phyloP scores from a whole-genome alignment of 805 yeast species.

The Ogataea methylovora region DNA sequence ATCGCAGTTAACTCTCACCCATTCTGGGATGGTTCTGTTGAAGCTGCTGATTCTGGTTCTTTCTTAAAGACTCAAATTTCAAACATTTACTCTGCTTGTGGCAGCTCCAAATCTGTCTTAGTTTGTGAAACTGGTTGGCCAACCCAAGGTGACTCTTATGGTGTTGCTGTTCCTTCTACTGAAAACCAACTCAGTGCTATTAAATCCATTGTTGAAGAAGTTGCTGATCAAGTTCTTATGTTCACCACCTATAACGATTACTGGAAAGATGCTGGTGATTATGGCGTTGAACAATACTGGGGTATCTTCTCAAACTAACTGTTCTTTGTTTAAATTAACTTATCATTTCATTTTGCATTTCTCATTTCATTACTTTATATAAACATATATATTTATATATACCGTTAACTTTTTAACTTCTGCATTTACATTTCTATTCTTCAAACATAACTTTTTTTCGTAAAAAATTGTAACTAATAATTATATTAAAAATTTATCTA shows the following conservation, averaged over 20 bases:
- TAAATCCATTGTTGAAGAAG: slow-evolving; percentile 34
- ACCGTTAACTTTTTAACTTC: neutral
- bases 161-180: slow-evolving; percentile 47
- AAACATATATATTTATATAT: neutral
- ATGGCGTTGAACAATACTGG: slow-evolving; percentile 57
- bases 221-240: slow-evolving; percentile 44
- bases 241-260: slow-evolving; percentile 57
- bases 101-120: slow-evolving; percentile 38
- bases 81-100: slow-evolving; percentile 37
- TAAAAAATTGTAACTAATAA: neutral
- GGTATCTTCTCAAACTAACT: slow-evolving; percentile 30
- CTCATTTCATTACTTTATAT: neutral
- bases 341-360: slow-evolving; percentile 1
- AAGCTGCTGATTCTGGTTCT: slow-evolving; percentile 45
- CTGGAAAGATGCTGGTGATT: slow-evolving; percentile 53
- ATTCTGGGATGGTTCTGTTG: slow-evolving; percentile 50
- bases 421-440: neutral
- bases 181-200: slow-evolving; percentile 47
- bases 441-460: neutral
- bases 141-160: slow-evolving; percentile 46
- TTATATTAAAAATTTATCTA: slow-evolving; percentile 26
- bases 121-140: slow-evolving; percentile 72
- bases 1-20: slow-evolving; percentile 65
- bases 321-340: neutral
- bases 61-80: slow-evolving; percentile 43